Evolutionary conservation across 2,329 filamentous ascomycete species (phyloP), one percentile per base, ranked within the genome.

Genomic region (Alternaria conjuncta): DNA sequence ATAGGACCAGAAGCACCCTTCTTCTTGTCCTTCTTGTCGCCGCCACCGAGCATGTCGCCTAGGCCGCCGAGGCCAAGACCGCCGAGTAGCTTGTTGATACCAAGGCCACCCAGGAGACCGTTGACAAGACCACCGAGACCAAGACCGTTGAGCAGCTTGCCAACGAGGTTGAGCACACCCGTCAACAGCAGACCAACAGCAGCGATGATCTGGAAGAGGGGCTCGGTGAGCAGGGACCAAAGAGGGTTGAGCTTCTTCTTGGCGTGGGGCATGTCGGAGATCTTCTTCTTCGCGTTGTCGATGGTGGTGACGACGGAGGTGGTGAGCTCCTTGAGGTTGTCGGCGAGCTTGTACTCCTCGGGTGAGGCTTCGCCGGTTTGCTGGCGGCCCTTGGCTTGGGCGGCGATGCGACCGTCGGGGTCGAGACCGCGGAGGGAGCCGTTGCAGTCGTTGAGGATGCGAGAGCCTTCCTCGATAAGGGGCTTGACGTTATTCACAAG

Each of bases 181-280:
- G 85, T 90, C 64, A 97, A 85, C 67, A 97, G 81, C 63, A 97
- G 82, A 21, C 94, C 94, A 49, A 97, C 94, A 11, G 92, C 94
- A 9, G 94, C 93, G 53, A 97, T 87, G 77, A 97, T 97, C 86
- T 97, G 94, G 86, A 94, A 93, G 21, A 97, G 84, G 11, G 94
- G 94, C 85, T 97, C 93, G 36, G 89, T 89, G 69, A 96, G 84
- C 53, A 97, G 84, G 28, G 85, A 89, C 93, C 94, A 97, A 28
- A 97, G 88, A 11, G 94, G 94, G 83, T 95, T 97, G 64, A 97
- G 86, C 84, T 95, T 90, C 86, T 97, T 95, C 90, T 97, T 96
- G 46, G 93, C 94, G 71, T 96, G 92, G 6, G 94, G 94, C 92
- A 97, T 96, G 76, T 92, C 92, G 75, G 92, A 89, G 65, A 97